phyloP scores from a whole-genome alignment of 805 yeast species.

The Myxozyma monticola region DNA sequence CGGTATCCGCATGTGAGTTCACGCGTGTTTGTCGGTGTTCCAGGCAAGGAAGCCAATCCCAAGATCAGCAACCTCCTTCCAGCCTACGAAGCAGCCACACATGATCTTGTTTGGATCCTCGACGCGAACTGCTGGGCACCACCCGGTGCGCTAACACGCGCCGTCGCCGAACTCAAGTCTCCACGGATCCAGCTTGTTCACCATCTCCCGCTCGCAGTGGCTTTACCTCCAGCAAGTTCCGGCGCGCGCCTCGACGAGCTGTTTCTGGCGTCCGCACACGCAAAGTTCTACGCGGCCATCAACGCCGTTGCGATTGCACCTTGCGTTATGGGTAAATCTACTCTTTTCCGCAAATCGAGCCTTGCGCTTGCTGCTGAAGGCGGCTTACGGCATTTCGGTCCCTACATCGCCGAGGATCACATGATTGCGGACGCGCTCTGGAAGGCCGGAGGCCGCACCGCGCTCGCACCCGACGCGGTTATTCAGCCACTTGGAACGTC shows the following conservation, averaged over 20 bases:
- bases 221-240: constrained; percentile 43
- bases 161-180: constrained; percentile 51
- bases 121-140: constrained; percentile 84
- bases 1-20: constrained; percentile 61
- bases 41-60: constrained; percentile 76
- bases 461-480: constrained; percentile 74
- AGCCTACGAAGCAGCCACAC: constrained; percentile 66
- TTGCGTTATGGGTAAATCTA: constrained; percentile 89
- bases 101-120: constrained; percentile 79
- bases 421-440: constrained; percentile 87
- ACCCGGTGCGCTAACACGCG: constrained; percentile 62
- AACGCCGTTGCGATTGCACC: constrained; percentile 77
- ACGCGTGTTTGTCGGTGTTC: constrained; percentile 52
- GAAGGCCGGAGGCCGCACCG: constrained; percentile 68
- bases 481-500: constrained; percentile 63
- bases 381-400: constrained; percentile 69
- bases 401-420: constrained; percentile 88
- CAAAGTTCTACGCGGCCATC: constrained; percentile 78
- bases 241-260: constrained; percentile 81
- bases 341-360: constrained; percentile 67
- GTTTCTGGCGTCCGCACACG: constrained; percentile 80
- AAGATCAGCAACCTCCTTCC: constrained; percentile 84
- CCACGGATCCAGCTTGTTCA: constrained; percentile 63
- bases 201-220: constrained; percentile 63
- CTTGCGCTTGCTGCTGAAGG: constrained; percentile 42